Evolutionary conservation across 345 rosid species (phyloP), one percentile per base, ranked within the genome.

Genomic region (Ricinus communis): DNA sequence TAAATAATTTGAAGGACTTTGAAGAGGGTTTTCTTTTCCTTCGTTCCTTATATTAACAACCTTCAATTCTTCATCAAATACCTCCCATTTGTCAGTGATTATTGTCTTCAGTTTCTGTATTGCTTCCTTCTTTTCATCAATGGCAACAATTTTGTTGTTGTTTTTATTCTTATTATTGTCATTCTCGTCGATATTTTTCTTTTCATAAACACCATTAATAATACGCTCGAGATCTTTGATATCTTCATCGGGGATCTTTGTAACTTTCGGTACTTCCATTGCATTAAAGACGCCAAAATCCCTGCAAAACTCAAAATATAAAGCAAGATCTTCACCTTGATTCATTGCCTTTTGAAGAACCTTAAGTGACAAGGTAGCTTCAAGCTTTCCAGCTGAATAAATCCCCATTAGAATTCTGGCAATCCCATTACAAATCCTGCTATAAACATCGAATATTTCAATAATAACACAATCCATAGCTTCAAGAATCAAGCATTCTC

Each of bases 391-490:
- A 11, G 83, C 73, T 0, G 82, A 69, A 57, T 82, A 61, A 0
- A 86, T 79, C 9, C 74, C 76, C 43, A 82, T 54, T 0, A 90
- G 70, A 67, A 88, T 82, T 47, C 79, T 73, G 0, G 88, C 87
- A 4, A 88, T 74, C 28, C 79, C 86, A 12, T 69, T 82, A 74
- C 90, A 90, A 13, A 91, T 88, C 72, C 81, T 79, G 77, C 87
- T 81, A 62, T 90, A 85, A 36, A 87, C 66, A 62, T 90, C 87
- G 51, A 83, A 69, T 14, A 88, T 81, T 80, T 94, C 97, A 12
- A 76, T 80, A 63, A 87, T 43, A 8, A 91, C 73, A 50, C 88
- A 88, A 57, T 88, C 91, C 96, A 94, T 86, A 22, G 95, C 97
- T 68, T 90, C 96, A 0, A 80, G 76, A 52, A 91, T 80, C 38